These are phyloP conservation scores for Albugo laibachii DNA, from an alignment of 352 stramenopile species.

Conservation along the genomic window DNA sequence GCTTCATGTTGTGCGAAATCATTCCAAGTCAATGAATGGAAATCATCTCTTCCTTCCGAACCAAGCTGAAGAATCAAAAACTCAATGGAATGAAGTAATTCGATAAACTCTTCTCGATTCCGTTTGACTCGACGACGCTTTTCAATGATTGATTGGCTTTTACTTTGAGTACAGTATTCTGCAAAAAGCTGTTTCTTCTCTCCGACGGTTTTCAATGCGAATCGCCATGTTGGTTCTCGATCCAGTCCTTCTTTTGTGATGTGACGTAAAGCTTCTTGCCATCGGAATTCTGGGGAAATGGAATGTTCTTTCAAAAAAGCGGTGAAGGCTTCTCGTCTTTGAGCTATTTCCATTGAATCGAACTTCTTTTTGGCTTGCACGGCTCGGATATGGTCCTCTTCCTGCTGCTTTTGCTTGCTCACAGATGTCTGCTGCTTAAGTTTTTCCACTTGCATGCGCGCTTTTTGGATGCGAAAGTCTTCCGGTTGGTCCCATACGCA, in stretches of 20 bases:
- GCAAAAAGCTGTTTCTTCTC: constrained; percentile 75
- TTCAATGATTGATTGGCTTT: constrained; percentile 50
- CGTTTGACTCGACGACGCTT: constrained; percentile 47
- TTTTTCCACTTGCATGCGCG: constrained; percentile 39
- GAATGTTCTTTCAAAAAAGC: constrained; percentile 43
- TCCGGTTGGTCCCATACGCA: constrained; percentile 71
- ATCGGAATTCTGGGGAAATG: constrained; percentile 51
- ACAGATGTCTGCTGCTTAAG: constrained; percentile 13
- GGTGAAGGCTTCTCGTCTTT: constrained; percentile 44
- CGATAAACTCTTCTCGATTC: constrained; percentile 48
- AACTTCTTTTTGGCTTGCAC: constrained; percentile 12
- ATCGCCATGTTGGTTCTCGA: constrained; percentile 43
- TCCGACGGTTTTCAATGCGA: constrained; percentile 32
- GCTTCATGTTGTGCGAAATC: too few species aligned
- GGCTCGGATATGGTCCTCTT: constrained; percentile 20
- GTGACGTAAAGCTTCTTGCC: constrained; percentile 39
- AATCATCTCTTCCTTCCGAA: too few species aligned
- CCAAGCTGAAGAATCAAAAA: constrained; percentile 8
- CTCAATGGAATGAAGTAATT: constrained; percentile 36
- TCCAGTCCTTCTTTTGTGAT: constrained; percentile 25
- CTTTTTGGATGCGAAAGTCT: constrained; percentile 55
- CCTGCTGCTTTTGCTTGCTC: constrained; percentile 16
- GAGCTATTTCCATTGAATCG: constrained; percentile 20
- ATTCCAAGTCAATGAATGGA: too few species aligned
- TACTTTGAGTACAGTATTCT: constrained; percentile 55